These are phyloP conservation scores for Nannizzia gypsea DNA, from an alignment of 2,329 filamentous ascomycete genomes.

Conservation along the genomic window DNA sequence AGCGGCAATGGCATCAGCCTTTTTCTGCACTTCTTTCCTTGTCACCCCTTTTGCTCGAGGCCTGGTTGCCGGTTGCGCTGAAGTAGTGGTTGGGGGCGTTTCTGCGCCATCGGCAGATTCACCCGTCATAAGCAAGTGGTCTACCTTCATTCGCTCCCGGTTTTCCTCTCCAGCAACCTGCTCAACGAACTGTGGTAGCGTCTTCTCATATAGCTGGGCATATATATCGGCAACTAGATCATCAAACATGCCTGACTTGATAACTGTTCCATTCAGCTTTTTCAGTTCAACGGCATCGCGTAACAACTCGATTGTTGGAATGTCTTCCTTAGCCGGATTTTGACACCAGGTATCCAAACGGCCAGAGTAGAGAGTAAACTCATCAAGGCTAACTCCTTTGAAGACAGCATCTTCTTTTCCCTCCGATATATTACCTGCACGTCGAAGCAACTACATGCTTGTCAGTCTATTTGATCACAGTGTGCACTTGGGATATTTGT, in stretches of 20 bases:
- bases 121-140: constrained; percentile 34
- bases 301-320: constrained; percentile 48
- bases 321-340: constrained; percentile 30
- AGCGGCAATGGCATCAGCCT: constrained; percentile 45
- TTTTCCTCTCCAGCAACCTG: constrained; percentile 35
- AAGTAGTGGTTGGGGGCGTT: constrained; percentile 11
- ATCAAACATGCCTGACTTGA: constrained; percentile 76
- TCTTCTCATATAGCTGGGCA: constrained; percentile 42
- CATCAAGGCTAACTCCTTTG: constrained; percentile 51
- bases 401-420: constrained; percentile 39
- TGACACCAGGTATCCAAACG: constrained; percentile 49
- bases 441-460: constrained; percentile 41
- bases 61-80: constrained; percentile 16
- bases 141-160: constrained; percentile 37
- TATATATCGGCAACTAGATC: constrained; percentile 91
- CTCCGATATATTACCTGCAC: constrained; percentile 44
- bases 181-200: constrained; percentile 29
- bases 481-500: constrained; percentile 7
- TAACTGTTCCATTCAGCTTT: constrained; percentile 72
- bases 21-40: constrained; percentile 46
- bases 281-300: constrained; percentile 58
- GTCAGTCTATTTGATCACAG: constrained; percentile 15
- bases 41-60: constrained; percentile 47
- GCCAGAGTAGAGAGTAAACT: constrained; percentile 49
- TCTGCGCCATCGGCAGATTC: constrained; percentile 17